Evolutionary conservation across 108 stramenopile species (phyloP).

Genomic region (Conticribra guillardii): DNA sequence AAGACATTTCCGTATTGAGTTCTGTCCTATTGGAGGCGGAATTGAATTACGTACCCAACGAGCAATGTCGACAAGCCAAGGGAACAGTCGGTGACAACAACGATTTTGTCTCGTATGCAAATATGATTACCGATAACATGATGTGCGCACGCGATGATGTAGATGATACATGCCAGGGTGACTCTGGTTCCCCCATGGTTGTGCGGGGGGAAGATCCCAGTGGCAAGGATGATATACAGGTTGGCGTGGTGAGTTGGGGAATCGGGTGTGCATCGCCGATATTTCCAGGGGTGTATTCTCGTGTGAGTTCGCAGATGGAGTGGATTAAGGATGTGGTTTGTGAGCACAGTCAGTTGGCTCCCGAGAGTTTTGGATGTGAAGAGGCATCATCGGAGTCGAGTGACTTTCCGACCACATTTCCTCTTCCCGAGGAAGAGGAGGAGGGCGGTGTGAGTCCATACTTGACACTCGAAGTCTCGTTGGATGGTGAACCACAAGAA

Average conservation of each 20-base stretch:
- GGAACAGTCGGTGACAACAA: slow-evolving; percentile 8
- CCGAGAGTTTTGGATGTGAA: slow-evolving; percentile 35
- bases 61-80: slow-evolving; percentile 18
- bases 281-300: slow-evolving; percentile 66
- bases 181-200: slow-evolving; percentile 48
- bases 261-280: slow-evolving; percentile 40
- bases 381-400: too few species aligned
- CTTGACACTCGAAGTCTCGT: slow-evolving; percentile 34
- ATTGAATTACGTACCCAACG: slow-evolving; percentile 34
- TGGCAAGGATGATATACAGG: slow-evolving; percentile 41
- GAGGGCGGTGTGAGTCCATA: too few species aligned
- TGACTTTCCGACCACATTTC: too few species aligned
- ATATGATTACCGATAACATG: slow-evolving; percentile 39
- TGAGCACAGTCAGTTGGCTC: slow-evolving; percentile 30
- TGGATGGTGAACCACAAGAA: slow-evolving; percentile 36
- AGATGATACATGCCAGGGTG: slow-evolving; percentile 52
- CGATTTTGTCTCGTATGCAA: neutral
- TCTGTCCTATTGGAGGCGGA: slow-evolving; percentile 15
- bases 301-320: slow-evolving; percentile 57
- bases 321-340: slow-evolving; percentile 70
- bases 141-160: slow-evolving; percentile 40
- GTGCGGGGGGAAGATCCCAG: slow-evolving; percentile 8
- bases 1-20: slow-evolving; percentile 14
- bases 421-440: too few species aligned
- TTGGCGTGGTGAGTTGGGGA: slow-evolving; percentile 60